Percentiles rank a stretch among this genome's conserved stretches.
Evolutionary conservation across 768 basidiomycete species (phyloP).

Genomic region (Tylopilus balloui): DNA sequence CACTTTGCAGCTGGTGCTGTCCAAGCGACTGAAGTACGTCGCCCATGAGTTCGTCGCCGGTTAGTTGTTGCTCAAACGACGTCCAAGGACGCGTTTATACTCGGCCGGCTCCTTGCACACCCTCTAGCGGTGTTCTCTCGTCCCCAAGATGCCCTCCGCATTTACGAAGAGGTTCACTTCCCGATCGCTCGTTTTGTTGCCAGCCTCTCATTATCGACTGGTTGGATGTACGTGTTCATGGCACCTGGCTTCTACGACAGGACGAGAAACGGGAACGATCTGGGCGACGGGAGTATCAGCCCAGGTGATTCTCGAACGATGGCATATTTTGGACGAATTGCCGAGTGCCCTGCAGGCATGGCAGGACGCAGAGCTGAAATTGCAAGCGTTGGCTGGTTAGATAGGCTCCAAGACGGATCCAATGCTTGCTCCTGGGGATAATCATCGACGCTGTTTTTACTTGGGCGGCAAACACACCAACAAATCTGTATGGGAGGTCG

Average conservation of each 20-base stretch:
- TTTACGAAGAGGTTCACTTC: slow-evolving; percentile 12
- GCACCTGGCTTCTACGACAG: slow-evolving; percentile 23
- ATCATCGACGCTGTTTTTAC: too few relatives aligned
- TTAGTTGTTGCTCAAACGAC: neutral
- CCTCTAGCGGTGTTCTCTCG: slow-evolving; percentile 6
- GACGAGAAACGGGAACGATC: neutral
- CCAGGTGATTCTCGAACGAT: slow-evolving; percentile 11
- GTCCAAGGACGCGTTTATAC: slow-evolving; percentile 19
- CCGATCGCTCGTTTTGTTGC: slow-evolving; percentile 13
- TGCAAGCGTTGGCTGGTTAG: slow-evolving; percentile 1
- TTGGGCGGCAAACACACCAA: too few relatives aligned
- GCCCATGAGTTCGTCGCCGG: neutral
- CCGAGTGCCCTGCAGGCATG: slow-evolving; percentile 8
- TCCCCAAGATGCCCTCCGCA: slow-evolving; percentile 5
- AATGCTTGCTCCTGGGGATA: too few relatives aligned
- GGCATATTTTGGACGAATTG: slow-evolving; percentile 13
- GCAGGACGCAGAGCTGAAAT: slow-evolving; percentile 16
- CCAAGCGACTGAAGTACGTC: neutral
- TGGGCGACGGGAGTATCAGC: slow-evolving; percentile 9
- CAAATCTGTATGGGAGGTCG: too few relatives aligned
- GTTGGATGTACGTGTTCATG: slow-evolving; percentile 13
- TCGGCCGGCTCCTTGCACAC: slow-evolving; percentile 19
- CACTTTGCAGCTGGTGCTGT: neutral
- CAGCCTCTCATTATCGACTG: slow-evolving; percentile 13
- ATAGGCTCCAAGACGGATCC: too few relatives aligned